phyloP scores from a whole-genome alignment of 108 stramenopile species.

The Cyclotella atomus region DNA sequence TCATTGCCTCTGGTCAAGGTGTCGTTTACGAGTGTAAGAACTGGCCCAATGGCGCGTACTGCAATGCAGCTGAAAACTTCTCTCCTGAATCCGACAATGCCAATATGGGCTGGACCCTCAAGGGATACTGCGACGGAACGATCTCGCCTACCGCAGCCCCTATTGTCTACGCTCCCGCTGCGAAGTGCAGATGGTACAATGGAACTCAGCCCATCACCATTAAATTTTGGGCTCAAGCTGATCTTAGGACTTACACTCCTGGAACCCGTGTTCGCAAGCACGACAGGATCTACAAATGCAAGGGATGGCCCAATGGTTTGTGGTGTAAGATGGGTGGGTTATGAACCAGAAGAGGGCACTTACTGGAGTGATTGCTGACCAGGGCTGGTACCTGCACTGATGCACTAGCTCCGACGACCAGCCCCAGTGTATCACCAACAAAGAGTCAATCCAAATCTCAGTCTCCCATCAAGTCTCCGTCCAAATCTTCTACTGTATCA shows the following conservation, averaged over 20 bases:
- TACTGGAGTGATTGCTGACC: neutral
- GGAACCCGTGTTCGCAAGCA: neutral
- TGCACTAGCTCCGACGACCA: neutral
- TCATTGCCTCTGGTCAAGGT: neutral
- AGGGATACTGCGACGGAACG: conserved; percentile 19
- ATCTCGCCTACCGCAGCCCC: conserved; percentile 14
- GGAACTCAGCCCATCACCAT: neutral
- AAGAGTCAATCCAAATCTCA: neutral
- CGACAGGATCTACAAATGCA: neutral
- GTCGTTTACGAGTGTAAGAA: conserved; percentile 19
- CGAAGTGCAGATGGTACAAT: neutral
- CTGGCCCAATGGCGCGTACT: conserved; percentile 16
- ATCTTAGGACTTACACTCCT: neutral
- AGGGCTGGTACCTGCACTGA: neutral
- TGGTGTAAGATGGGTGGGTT: neutral
- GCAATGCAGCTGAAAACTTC: conserved; percentile 10
- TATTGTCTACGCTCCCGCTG: neutral
- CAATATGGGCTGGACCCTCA: conserved; percentile 15
- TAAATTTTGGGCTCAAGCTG: neutral
- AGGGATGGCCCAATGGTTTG: neutral
- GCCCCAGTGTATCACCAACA: neutral
- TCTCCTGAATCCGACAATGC: conserved; percentile 3
- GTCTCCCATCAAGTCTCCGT: neutral
- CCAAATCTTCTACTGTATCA: neutral
- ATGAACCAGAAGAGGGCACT: neutral